Conservation (phyloP, 2,329 filamentous ascomycete genomes). For the Penicillium crustosum region DNA sequence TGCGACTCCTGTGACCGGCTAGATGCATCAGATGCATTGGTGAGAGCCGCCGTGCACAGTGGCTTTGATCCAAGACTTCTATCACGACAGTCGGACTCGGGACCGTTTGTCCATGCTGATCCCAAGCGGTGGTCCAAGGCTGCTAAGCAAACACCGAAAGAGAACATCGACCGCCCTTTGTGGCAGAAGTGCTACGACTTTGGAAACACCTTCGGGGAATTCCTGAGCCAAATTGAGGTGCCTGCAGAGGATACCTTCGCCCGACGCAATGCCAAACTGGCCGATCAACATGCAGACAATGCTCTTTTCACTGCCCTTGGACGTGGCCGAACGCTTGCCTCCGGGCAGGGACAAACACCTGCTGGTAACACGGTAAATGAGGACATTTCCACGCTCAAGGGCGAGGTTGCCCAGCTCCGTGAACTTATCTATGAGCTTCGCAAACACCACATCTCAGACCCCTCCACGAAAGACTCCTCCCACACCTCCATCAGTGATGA, state of each 20-base stretch:
- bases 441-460: conserved; percentile 18
- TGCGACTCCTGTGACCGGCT: conserved; percentile 37
- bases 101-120: conserved; percentile 23
- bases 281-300: conserved; percentile 27
- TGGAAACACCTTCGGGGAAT: conserved; percentile 29
- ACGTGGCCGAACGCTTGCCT: conserved; percentile 3
- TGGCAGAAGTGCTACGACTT: conserved; percentile 39
- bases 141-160: conserved; percentile 18
- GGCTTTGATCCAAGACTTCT: conserved; percentile 35
- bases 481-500: conserved; percentile 3
- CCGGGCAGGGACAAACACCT: neutral
- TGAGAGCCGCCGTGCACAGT: conserved; percentile 37
- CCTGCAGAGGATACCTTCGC: conserved; percentile 16
- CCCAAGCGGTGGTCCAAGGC: conserved; percentile 33
- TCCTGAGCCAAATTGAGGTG: conserved; percentile 25
- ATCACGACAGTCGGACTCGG: conserved; percentile 30
- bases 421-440: conserved; percentile 31
- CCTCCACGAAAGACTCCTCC: conserved; percentile 11
- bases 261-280: conserved; percentile 21
- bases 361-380: conserved; percentile 16
- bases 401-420: conserved; percentile 34
- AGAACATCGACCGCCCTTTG: conserved; percentile 21
- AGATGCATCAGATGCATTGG: conserved; percentile 33
- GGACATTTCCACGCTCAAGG: conserved; percentile 29
- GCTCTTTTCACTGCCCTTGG: conserved; percentile 26